A percentile compares a stretch with the other conserved stretches of the same genome.
These are phyloP conservation scores for Malassezia dermatis DNA, from an alignment of 1,284 basidiomycete genomes.

Conservation along the genomic window DNA sequence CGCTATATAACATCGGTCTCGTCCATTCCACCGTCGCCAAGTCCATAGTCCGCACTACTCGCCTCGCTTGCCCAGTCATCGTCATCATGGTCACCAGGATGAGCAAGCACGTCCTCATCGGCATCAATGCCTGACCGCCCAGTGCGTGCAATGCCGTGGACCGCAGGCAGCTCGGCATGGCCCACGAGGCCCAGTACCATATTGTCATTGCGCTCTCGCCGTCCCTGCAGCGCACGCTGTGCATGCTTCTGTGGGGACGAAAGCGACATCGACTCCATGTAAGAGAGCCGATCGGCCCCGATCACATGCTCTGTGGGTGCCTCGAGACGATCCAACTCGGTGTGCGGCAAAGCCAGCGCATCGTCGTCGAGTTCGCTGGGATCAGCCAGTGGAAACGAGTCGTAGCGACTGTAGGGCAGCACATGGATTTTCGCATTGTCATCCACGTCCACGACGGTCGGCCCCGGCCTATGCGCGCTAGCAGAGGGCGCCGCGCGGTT, in stretches of 20 bases:
- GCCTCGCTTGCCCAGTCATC: conserved; percentile 27
- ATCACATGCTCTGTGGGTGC: not conserved
- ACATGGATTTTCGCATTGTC: not conserved
- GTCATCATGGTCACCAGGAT: not conserved
- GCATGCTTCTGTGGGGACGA: not conserved
- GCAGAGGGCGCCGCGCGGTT: not conserved
- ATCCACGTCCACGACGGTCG: not conserved
- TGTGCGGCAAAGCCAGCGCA: not conserved
- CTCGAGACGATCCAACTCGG: not conserved
- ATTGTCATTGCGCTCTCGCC: not conserved
- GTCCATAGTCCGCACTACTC: conserved; percentile 20
- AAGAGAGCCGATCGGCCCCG: not conserved
- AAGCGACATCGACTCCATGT: not conserved
- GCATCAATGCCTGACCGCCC: conserved; percentile 6
- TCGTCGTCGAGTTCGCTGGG: not conserved
- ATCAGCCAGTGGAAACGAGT: not conserved
- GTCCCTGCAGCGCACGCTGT: not conserved
- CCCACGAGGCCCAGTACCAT: not conserved
- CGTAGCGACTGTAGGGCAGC: conserved; percentile 13
- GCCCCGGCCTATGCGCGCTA: not conserved
- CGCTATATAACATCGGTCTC: conserved; percentile 15
- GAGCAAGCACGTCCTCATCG: not conserved
- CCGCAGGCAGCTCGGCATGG: not conserved
- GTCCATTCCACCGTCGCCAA: conserved; percentile 23
- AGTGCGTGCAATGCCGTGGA: not conserved